A percentile compares a stretch with the other conserved stretches of the same genome.
Conservation (phyloP, 148 eudicot genomes). For the Silene conica region DNA sequence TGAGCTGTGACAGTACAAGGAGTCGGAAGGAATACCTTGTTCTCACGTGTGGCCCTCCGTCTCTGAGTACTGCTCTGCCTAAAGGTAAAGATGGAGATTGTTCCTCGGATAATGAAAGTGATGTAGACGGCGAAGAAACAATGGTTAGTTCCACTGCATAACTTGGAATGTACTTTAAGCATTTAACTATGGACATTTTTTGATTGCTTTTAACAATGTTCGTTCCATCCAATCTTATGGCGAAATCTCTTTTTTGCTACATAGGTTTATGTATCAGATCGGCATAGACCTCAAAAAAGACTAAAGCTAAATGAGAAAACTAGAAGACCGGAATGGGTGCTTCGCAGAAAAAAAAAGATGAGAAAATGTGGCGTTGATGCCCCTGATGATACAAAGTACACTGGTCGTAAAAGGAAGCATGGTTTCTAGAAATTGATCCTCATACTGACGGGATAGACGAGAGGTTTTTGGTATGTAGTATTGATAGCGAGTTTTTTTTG, state of each 20-base stretch:
- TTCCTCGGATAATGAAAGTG: slow-evolving; percentile 55
- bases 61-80: slow-evolving; percentile 53
- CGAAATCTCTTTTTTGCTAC: background rate
- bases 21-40: slow-evolving; percentile 85
- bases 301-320: slow-evolving; percentile 45
- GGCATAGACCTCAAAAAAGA: slow-evolving; percentile 73
- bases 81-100: slow-evolving; percentile 55
- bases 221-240: background rate
- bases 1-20: slow-evolving; percentile 44
- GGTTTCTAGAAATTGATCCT: background rate
- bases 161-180: too few relatives aligned
- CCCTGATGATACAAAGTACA: background rate
- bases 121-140: slow-evolving; percentile 58
- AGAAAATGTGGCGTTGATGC: slow-evolving; percentile 47
- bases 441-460: too few relatives aligned
- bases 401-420: background rate
- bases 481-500: too few relatives aligned
- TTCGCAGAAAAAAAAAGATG: slow-evolving; percentile 61
- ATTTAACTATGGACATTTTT: too few relatives aligned
- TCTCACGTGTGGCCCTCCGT: slow-evolving; percentile 87
- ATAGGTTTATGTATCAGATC: slow-evolving; percentile 59
- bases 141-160: slow-evolving; percentile 36
- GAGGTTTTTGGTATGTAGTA: too few relatives aligned
- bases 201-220: background rate
- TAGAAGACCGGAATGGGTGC: slow-evolving; percentile 62